phyloP scores from a whole-genome alignment of 805 yeast genomes.

The Kodamaea laetipori region DNA sequence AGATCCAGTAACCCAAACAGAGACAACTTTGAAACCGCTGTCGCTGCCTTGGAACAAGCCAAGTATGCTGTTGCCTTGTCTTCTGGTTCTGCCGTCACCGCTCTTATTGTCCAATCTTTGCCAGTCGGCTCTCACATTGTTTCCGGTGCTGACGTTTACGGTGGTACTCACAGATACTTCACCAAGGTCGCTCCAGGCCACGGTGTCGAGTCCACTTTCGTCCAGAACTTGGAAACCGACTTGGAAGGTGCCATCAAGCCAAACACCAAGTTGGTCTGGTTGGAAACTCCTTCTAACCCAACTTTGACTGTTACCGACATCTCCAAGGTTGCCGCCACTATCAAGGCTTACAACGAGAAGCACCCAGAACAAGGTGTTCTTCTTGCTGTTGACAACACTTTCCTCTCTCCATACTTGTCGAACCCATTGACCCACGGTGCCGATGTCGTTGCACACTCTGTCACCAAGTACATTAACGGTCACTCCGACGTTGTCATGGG shows the following conservation, averaged over 20 bases:
- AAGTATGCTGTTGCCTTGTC: conserved; percentile 74
- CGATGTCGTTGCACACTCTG: conserved; percentile 85
- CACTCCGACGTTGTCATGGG: conserved; percentile 93
- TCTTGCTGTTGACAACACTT: conserved; percentile 85
- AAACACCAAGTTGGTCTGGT: conserved; percentile 79
- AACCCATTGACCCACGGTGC: conserved; percentile 85
- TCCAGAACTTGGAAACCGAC: conserved; percentile 63
- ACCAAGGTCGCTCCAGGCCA: conserved; percentile 81
- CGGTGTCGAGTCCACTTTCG: conserved; percentile 70
- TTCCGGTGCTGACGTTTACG: conserved; percentile 84
- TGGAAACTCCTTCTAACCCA: conserved; percentile 89
- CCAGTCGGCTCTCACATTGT: conserved; percentile 73
- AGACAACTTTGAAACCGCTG: conserved; percentile 73
- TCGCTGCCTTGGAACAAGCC: conserved; percentile 78
- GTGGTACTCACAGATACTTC: conserved; percentile 90
- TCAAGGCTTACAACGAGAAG: conserved; percentile 45
- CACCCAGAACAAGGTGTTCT: conserved; percentile 51
- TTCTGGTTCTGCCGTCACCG: conserved; percentile 87
- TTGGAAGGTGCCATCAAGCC: conserved; percentile 55
- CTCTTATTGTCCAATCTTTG: conserved; percentile 71
- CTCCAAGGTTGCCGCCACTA: conserved; percentile 55
- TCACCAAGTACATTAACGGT: conserved; percentile 88
- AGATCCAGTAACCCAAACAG: conserved; percentile 88
- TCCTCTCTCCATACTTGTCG: conserved; percentile 82
- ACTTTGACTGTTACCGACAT: conserved; percentile 81